Base-by-base conservation (phyloP, 1,284 basidiomycete genomes). In the Ganoderma lucidum region DNA sequence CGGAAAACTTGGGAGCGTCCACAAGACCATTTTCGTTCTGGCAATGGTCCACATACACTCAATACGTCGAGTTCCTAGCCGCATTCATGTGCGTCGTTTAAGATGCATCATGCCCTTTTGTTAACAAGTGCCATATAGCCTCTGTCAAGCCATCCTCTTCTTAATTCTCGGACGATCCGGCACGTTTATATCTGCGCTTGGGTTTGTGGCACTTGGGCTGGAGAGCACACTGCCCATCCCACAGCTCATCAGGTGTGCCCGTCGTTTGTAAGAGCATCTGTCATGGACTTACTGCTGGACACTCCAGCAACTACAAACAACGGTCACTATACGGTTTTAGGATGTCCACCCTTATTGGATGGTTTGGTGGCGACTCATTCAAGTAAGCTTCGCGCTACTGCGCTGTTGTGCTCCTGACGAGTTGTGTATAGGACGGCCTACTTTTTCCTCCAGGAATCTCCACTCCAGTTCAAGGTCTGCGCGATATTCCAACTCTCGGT, bases 161-260 rank as follows among this genome's bases (percentile, higher is more conserved):
- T 83, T 96, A 51, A 90, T 95, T 65, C 88, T 96, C 64, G 88
- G 90, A n/a, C 86, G 87, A 32, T 90, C 86, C 6, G 77, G 87
- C 17, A 67, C 87, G 44, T 96, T 90, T 76, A 81, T 94, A n/a
- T 80, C 85, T 8, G 78, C 89, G 2, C 83, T 96, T 15, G 95
- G 95, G 0, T 96, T 93, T 76, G 75, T 93, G 51, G 93, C 95
- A 0, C 78, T 96, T 30, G 93, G 93, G 19, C 81, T 95, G 35
- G 93, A 95, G 79, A 94, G 93, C 73, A 93, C 92, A 2, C 80
- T 95, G n/a, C 93, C 93, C 8, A 87, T 95, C 66, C 93, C 93
- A 1, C 93, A 94, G 76, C 81, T 95, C 39, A 84, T 93, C 67
- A 93, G 90, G 92, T 90, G 71, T 48, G 30, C 1, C 71, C 74